These are phyloP conservation scores for Parathielavia hyrcaniae DNA, from an alignment of 495 filamentous ascomycete genomes.

Conservation along the genomic window DNA sequence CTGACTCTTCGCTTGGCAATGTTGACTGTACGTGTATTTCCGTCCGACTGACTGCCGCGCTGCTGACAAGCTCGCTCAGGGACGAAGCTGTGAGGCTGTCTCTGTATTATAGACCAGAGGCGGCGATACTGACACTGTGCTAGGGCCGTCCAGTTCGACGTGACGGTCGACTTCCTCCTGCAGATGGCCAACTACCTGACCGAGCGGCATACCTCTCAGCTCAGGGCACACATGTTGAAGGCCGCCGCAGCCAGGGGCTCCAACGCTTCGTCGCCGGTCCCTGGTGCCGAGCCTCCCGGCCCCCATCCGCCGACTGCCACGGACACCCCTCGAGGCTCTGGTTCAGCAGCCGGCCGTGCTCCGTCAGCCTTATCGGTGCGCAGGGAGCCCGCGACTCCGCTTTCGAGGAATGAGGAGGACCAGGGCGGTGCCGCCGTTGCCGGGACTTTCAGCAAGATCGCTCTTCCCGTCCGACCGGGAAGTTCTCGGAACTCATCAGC, in stretches of 20 bases:
- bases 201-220: slow-evolving; percentile 80
- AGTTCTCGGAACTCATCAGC: slow-evolving; percentile 56
- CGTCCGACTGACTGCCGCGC: slow-evolving; percentile 11
- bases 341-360: slow-evolving; percentile 53
- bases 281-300: slow-evolving; percentile 41
- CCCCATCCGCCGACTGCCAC: slow-evolving; percentile 38
- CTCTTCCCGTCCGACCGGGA: slow-evolving; percentile 30
- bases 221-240: slow-evolving; percentile 84
- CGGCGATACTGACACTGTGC: slow-evolving; percentile 22
- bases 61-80: slow-evolving; percentile 50
- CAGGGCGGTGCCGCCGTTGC: slow-evolving; percentile 23
- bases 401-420: slow-evolving; percentile 43
- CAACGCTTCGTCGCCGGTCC: slow-evolving; percentile 46
- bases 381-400: slow-evolving; percentile 47
- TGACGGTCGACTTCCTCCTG: slow-evolving; percentile 79
- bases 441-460: slow-evolving; percentile 35
- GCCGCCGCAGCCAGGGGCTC: slow-evolving; percentile 49
- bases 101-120: background rate
- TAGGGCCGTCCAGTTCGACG: slow-evolving; percentile 48
- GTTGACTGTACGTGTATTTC: slow-evolving; percentile 64
- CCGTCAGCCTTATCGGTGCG: slow-evolving; percentile 60
- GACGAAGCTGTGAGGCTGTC: slow-evolving; percentile 63
- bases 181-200: slow-evolving; percentile 95
- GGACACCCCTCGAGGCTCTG: slow-evolving; percentile 52
- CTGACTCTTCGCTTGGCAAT: slow-evolving; percentile 66